Conservation (phyloP, 1,284 basidiomycete species). For the Ceratobasidium sp. region DNA sequence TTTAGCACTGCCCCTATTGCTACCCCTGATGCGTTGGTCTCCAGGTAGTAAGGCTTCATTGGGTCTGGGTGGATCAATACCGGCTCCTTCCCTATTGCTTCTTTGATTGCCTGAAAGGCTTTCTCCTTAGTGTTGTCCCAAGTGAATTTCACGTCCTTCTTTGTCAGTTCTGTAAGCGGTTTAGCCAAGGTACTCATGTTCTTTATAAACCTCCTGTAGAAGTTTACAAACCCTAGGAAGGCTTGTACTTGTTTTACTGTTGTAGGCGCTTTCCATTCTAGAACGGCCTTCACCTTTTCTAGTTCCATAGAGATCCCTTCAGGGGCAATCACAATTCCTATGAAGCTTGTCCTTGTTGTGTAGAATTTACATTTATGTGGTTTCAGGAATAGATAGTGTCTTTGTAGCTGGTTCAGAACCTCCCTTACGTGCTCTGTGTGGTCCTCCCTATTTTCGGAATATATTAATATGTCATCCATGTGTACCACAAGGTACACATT, state of each 20-base stretch:
- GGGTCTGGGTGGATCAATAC: slow-evolving; percentile 14
- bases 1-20: slow-evolving; percentile 1
- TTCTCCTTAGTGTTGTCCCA: slow-evolving; percentile 42
- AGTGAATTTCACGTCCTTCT: slow-evolving; percentile 44
- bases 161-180: slow-evolving; percentile 48
- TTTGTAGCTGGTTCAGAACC: slow-evolving; percentile 2
- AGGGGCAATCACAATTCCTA: not conserved
- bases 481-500: not conserved
- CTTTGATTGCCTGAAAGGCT: slow-evolving; percentile 50
- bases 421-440: slow-evolving; percentile 23
- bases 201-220: slow-evolving; percentile 18
- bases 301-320: slow-evolving; percentile 47
- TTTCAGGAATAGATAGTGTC: slow-evolving; percentile 24
- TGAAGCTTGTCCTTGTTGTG: not conserved
- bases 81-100: slow-evolving; percentile 18
- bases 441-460: slow-evolving; percentile 7
- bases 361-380: not conserved
- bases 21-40: slow-evolving; percentile 12
- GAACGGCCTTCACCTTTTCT: slow-evolving; percentile 50
- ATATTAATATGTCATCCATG: slow-evolving; percentile 27
- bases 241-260: slow-evolving; percentile 48
- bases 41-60: not conserved
- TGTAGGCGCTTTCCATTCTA: slow-evolving; percentile 50
- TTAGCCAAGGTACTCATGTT: slow-evolving; percentile 48
- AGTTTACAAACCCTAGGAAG: slow-evolving; percentile 54